Percentiles rank a stretch among this genome's conserved stretches.
phyloP scores from a whole-genome alignment of 177 flowering plant genomes.

The Vitis hybrid region DNA sequence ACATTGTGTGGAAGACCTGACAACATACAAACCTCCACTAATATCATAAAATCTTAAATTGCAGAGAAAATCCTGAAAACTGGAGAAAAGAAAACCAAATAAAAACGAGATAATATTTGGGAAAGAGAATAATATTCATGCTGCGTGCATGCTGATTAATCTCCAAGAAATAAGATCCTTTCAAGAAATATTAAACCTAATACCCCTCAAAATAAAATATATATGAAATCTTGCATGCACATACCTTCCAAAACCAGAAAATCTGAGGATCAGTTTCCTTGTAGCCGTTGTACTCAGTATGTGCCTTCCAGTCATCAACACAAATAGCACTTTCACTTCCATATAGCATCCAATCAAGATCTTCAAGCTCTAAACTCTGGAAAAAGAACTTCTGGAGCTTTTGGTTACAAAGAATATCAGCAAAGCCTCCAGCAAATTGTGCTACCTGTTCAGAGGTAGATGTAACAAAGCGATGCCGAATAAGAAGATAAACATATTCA shows the following conservation, averaged over 20 bases:
- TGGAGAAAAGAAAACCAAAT: too few species aligned
- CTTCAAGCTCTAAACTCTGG: slow-evolving; percentile 67
- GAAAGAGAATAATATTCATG: too few species aligned
- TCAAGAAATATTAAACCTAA: neutral
- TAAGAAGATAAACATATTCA: slow-evolving; percentile 69
- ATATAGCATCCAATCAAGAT: slow-evolving; percentile 74
- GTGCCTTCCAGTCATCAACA: slow-evolving; percentile 85
- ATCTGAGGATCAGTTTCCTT: slow-evolving; percentile 72
- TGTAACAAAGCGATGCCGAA: slow-evolving; percentile 64
- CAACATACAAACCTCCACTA: too few species aligned
- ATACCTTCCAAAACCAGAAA: slow-evolving; percentile 93
- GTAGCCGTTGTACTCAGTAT: slow-evolving; percentile 80
- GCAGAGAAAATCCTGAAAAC: too few species aligned
- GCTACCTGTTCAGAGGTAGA: slow-evolving; percentile 63
- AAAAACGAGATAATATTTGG: too few species aligned
- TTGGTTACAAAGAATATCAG: slow-evolving; percentile 51
- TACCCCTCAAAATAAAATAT: neutral
- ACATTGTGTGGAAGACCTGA: too few species aligned
- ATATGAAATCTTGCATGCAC: neutral
- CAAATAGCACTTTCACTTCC: slow-evolving; percentile 67
- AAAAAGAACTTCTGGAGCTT: slow-evolving; percentile 46
- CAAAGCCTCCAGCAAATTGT: slow-evolving; percentile 70
- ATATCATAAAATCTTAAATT: too few species aligned
- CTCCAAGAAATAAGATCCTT: too few species aligned
- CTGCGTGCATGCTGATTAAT: too few species aligned